A percentile compares a stretch with the other conserved stretches of the same genome.
phyloP scores from a whole-genome alignment of 345 rosid genomes.

The Punica granatum region DNA sequence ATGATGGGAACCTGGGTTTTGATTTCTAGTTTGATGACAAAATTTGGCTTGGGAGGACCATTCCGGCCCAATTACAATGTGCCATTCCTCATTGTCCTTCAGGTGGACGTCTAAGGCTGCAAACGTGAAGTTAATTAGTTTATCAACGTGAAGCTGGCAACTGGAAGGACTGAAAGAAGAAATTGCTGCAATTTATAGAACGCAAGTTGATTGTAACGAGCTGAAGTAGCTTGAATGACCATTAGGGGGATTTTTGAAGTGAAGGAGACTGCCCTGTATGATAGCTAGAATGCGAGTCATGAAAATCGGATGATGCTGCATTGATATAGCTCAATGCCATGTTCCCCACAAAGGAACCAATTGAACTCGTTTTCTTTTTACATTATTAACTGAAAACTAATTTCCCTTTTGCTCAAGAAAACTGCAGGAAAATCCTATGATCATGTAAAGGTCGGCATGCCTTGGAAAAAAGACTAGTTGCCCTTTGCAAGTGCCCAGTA shows the following conservation, averaged over 20 bases:
- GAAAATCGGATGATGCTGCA: conserved; percentile 18
- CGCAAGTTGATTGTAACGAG: too few relatives aligned
- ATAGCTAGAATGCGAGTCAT: conserved; percentile 10
- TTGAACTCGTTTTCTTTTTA: too few relatives aligned
- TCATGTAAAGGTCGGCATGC: too few relatives aligned
- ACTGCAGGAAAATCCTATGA: too few relatives aligned
- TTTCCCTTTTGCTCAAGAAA: too few relatives aligned
- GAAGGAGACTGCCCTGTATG: conserved; percentile 7
- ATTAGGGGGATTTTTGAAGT: background rate
- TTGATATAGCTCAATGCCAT: conserved; percentile 7
- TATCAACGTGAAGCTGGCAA: too few relatives aligned
- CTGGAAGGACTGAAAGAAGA: too few relatives aligned
- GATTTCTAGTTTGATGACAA: conserved; percentile 20
- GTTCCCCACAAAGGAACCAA: conserved; percentile 9
- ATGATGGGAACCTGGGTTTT: conserved; percentile 32
- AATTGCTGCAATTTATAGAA: too few relatives aligned
- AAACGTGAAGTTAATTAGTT: too few relatives aligned
- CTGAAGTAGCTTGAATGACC: conserved; percentile 11
- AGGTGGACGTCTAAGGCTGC: conserved; percentile 35
- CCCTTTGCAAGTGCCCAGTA: too few relatives aligned
- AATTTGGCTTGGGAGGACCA: conserved; percentile 23
- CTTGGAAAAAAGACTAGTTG: too few relatives aligned
- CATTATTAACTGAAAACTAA: too few relatives aligned
- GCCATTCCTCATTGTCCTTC: conserved; percentile 26
- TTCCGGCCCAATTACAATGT: conserved; percentile 34